These are phyloP conservation scores for Sugiyamaella castrensis DNA, from an alignment of 1,139 yeast genomes.

Conservation along the genomic window DNA sequence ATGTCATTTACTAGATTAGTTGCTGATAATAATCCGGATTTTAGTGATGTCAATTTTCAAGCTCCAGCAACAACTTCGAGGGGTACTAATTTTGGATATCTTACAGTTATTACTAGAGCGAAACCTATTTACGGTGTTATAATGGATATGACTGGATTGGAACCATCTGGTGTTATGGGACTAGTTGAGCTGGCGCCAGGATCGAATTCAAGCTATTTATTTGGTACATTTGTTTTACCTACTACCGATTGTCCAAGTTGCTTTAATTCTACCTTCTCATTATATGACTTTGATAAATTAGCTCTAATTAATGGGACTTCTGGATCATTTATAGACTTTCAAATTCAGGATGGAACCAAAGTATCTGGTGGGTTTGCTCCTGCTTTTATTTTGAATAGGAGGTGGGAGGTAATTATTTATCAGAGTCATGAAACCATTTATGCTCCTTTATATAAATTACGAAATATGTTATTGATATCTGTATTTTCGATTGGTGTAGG, in stretches of 20 bases:
- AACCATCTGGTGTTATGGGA: slow-evolving; percentile 36
- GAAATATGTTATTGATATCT: slow-evolving; percentile 72
- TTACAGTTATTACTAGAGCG: slow-evolving; percentile 65
- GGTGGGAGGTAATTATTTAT: slow-evolving; percentile 72
- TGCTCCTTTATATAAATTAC: slow-evolving; percentile 60
- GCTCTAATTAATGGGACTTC: slow-evolving; percentile 40
- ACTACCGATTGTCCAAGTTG: slow-evolving; percentile 18
- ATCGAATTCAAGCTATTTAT: not conserved
- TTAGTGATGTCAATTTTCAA: slow-evolving; percentile 15
- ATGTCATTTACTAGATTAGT: slow-evolving; percentile 28
- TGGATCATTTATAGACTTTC: slow-evolving; percentile 53
- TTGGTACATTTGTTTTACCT: slow-evolving; percentile 18
- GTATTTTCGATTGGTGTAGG: slow-evolving; percentile 77
- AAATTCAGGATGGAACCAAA: slow-evolving; percentile 39
- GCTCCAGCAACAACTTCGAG: slow-evolving; percentile 6
- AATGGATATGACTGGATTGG: slow-evolving; percentile 45
- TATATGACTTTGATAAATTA: slow-evolving; percentile 19
- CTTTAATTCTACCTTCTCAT: slow-evolving; percentile 18
- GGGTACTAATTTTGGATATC: slow-evolving; percentile 57
- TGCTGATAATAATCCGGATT: slow-evolving; percentile 28
- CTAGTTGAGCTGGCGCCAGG: slow-evolving; percentile 26
- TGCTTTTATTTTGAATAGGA: slow-evolving; percentile 46
- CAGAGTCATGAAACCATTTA: slow-evolving; percentile 60
- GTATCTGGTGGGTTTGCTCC: slow-evolving; percentile 72
- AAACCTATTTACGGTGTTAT: slow-evolving; percentile 47